Percentiles rank a stretch among this genome's conserved stretches.
These are phyloP conservation scores for Fusarium tanahbumbuense DNA, from an alignment of 2,329 filamentous ascomycete species.

Conservation along the genomic window DNA sequence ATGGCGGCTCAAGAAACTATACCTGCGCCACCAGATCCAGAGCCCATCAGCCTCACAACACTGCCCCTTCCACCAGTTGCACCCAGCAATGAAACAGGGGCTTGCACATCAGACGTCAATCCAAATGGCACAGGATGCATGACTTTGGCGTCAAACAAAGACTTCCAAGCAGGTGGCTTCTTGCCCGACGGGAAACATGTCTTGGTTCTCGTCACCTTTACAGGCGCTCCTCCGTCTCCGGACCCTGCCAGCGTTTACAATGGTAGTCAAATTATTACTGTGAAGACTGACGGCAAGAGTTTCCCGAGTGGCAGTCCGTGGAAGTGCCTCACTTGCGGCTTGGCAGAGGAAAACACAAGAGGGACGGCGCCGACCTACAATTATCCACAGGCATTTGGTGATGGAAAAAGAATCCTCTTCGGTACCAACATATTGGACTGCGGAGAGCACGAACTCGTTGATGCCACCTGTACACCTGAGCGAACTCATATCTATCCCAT, in stretches of 20 bases:
- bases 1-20: background rate
- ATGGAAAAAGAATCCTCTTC: constrained; percentile 52
- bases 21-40: background rate
- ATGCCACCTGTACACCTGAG: constrained; percentile 13
- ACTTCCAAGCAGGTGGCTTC: constrained; percentile 45
- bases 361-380: constrained; percentile 37
- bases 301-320: constrained; percentile 59
- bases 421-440: constrained; percentile 55
- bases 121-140: constrained; percentile 16
- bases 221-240: constrained; percentile 54
- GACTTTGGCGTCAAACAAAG: background rate
- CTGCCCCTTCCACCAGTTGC: constrained; percentile 18
- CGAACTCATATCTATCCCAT: constrained; percentile 3
- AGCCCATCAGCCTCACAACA: constrained; percentile 8
- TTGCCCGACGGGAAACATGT: constrained; percentile 58
- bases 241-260: constrained; percentile 55
- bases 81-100: background rate
- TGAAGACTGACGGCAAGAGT: constrained; percentile 54
- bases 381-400: constrained; percentile 58
- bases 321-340: constrained; percentile 60
- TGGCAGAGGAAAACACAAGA: constrained; percentile 49
- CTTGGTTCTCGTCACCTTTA: constrained; percentile 53
- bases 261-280: constrained; percentile 56
- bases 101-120: constrained; percentile 3
- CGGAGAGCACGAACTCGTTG: constrained; percentile 47